Base-by-base conservation (phyloP, 2,329 filamentous ascomycete species). In the Pyrenophora seminiperda region DNA sequence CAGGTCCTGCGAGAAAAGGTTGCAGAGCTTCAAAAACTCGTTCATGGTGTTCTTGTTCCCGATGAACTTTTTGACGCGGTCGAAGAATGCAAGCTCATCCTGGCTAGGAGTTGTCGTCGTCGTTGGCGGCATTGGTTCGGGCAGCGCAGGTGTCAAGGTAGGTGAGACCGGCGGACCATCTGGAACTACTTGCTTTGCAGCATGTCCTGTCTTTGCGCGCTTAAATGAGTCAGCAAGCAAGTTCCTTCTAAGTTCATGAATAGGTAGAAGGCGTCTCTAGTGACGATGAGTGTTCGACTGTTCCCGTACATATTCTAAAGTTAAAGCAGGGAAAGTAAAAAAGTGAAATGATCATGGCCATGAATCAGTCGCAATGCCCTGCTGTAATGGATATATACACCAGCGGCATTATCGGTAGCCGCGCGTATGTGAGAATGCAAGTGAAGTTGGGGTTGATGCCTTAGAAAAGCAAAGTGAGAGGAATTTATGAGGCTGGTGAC, bases 1-100 rank as follows among this genome's bases (percentile, higher is more conserved):
- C 41, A 99, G 82, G 61, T 95, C 92, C 64, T 96, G 90, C 17
- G 89, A 94, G 76, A 91, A 99, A 22, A 99, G 81, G 62, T 97
- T 99, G 78, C 93, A 94, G 9, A 99, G 84, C 77, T 99, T 99
- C 58, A 99, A 76, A 73, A 99, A 99, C 72, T 99, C 94, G 63
- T 90, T 92, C 82, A 96, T 95, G 2, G 88, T 88, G 47, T 90
- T 89, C 71, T 96, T 89, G 73, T 97, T 97, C 54, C 88, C 87
- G 50, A 99, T 90, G 66, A 88, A 93, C 75, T 99, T 99, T 81
- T 97, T 97, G 14, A 94, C 91, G 6, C 91, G 87, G 54, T 99
- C 94, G 64, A 99, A 99, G 75, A 97, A 97, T 2, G 86, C 86
- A 43, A 97, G 81, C 68, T 97, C 93, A 50, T 97, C 93, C 45